phyloP scores from a whole-genome alignment of 208 protist genomes.

The Novymonas esmeraldas region DNA sequence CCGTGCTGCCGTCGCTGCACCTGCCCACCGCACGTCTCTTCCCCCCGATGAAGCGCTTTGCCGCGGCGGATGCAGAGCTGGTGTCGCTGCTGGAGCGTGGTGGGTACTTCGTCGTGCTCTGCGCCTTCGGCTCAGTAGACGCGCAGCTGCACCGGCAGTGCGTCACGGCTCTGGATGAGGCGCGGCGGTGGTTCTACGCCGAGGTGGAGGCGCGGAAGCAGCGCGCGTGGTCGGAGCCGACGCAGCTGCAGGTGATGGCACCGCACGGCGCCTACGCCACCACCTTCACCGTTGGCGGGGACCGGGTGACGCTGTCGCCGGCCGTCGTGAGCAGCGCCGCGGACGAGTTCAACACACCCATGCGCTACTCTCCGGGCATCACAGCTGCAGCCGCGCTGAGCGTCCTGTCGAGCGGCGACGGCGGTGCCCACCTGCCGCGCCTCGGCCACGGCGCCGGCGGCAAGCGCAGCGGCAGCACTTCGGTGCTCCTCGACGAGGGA shows the following conservation, averaged over 20 bases:
- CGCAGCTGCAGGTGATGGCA: slow-evolving; percentile 30
- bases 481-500: slow-evolving; percentile 17
- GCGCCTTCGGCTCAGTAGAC: slow-evolving; percentile 55
- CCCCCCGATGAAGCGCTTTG: slow-evolving; percentile 28
- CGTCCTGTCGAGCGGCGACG: background rate
- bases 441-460: background rate
- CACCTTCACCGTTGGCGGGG: slow-evolving; percentile 21
- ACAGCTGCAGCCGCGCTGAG: slow-evolving; percentile 7
- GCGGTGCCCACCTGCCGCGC: background rate
- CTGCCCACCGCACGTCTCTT: slow-evolving; percentile 12
- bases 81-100: slow-evolving; percentile 40
- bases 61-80: slow-evolving; percentile 23
- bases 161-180: slow-evolving; percentile 41
- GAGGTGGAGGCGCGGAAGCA: slow-evolving; percentile 42
- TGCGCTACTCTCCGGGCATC: slow-evolving; percentile 25
- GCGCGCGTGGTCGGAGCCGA: slow-evolving; percentile 40
- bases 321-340: background rate
- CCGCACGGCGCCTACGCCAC: slow-evolving; percentile 23
- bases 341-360: slow-evolving; percentile 25
- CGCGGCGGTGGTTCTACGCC: slow-evolving; percentile 41
- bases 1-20: slow-evolving; percentile 5
- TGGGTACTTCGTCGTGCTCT: slow-evolving; percentile 68
- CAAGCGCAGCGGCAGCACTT: slow-evolving; percentile 1
- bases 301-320: slow-evolving; percentile 20
- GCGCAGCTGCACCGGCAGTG: slow-evolving; percentile 50